Base-by-base conservation (phyloP, 495 filamentous ascomycete species). In the Daldinia vernicosa region DNA sequence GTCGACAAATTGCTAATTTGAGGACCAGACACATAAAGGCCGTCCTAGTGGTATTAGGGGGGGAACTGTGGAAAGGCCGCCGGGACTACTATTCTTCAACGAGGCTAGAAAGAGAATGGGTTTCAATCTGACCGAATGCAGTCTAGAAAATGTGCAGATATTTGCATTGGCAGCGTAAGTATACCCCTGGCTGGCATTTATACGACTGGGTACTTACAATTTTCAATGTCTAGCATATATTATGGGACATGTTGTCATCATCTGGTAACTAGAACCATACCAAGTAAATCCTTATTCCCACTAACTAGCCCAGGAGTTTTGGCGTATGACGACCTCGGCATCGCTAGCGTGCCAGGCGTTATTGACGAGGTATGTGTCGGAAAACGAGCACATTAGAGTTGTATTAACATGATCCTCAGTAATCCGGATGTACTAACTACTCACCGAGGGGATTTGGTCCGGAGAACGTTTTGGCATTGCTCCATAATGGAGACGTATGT, bases 41-140 rank as follows among this genome's bases (percentile, higher is more conserved):
- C 79, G 80, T 6, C 74, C 79, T 6, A 88, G 85, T 66, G 86
- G 87, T 4, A 72, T 89, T 8, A 83, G 83, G 51, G 86, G 87
- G 12, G 85, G 85, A 2, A 75, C 82, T 7, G 57, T 67, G 4
- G 77, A 81, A 11, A 72, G 74, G 14, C 87, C 87, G n/a, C 87
- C 87, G 0, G 87, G 87, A 4, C 71, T 89, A 6, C 78, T 79
- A 2, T 76, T 88, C 24, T 89, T 89, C 73, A 89, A 88, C 67
- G 87, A 89, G 75, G 87, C 86, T 1, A 80, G 87, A 39, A 83
- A 80, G 63, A 79, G 86, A 27, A 83, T 89, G 71, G 87, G 87
- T 6, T 89, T 88, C 73, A 78, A 84, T 33, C 63, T 85, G 33
- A 84, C 83, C 1, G 81, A 87, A 43, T 86, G 81, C 70, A 84